phyloP scores from a whole-genome alignment of 2,329 filamentous ascomycete species.

The Ceratocystis diversiconidia region DNA sequence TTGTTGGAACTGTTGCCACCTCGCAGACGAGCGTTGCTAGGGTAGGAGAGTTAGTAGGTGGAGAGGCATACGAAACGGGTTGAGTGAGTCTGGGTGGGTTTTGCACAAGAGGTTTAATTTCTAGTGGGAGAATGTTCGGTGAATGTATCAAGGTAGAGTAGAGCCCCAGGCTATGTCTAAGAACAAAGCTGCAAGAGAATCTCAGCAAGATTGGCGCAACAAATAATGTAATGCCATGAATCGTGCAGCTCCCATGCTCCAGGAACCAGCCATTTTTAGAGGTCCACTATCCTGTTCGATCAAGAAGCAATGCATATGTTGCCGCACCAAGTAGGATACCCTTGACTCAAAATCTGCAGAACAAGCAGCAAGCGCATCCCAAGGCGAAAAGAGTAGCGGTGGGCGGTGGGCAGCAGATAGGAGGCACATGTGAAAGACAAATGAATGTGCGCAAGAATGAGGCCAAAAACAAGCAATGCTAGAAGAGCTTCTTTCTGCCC shows the following conservation, averaged over 20 bases:
- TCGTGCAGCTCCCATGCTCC: not conserved
- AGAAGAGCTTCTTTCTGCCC: not conserved
- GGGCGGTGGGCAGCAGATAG: not conserved
- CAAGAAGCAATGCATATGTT: not conserved
- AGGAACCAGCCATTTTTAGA: not conserved
- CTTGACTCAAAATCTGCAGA: slow-evolving; percentile 7
- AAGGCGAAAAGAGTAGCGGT: not conserved
- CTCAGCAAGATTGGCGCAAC: not conserved
- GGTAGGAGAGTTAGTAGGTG: slow-evolving; percentile 19
- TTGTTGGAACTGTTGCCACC: slow-evolving; percentile 24
- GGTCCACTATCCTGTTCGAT: not conserved
- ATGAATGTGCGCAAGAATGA: not conserved
- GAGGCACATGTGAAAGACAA: not conserved
- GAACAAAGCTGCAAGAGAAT: not conserved
- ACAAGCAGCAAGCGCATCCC: not conserved
- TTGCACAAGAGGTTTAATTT: not conserved
- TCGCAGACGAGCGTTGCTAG: slow-evolving; percentile 23
- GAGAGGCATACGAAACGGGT: not conserved
- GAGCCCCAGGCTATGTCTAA: not conserved
- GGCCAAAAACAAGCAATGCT: not conserved
- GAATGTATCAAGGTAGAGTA: too few relatives aligned
- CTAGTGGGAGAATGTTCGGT: not conserved
- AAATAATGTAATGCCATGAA: not conserved
- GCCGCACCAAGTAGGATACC: not conserved
- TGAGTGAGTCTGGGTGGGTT: not conserved